These are phyloP conservation scores for Phytophthora palmivora DNA, from an alignment of 352 stramenopile genomes.

Conservation along the genomic window DNA sequence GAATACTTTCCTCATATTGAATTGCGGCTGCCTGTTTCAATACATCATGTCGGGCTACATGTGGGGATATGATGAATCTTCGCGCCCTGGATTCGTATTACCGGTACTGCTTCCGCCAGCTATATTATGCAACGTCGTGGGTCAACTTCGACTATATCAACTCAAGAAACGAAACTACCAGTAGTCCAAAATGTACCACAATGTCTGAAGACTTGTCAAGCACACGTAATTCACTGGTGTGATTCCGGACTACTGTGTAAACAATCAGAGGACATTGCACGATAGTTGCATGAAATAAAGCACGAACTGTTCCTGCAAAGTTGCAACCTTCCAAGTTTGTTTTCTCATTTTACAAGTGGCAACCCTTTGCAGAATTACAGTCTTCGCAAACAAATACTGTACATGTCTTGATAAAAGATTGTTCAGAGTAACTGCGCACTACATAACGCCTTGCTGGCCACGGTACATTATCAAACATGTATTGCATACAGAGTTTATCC, in stretches of 20 bases:
- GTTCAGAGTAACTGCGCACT: too few relatives aligned
- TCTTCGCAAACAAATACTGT: too few relatives aligned
- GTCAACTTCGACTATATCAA: constrained; percentile 4
- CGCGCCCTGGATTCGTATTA: background rate
- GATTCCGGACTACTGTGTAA: background rate
- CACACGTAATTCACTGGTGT: constrained; percentile 3
- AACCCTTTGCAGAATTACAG: too few relatives aligned
- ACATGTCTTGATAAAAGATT: too few relatives aligned
- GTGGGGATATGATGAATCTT: constrained; percentile 10
- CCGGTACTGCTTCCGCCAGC: constrained; percentile 12
- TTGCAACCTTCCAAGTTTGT: too few relatives aligned
- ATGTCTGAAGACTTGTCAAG: background rate
- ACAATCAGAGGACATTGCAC: too few relatives aligned
- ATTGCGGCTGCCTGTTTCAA: constrained; percentile 4
- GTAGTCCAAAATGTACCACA: background rate
- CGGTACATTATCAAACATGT: too few relatives aligned
- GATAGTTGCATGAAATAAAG: background rate
- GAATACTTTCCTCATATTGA: constrained; percentile 1
- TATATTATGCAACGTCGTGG: constrained; percentile 6
- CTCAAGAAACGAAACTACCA: too few relatives aligned
- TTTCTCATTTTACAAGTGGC: too few relatives aligned
- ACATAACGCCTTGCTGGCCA: too few relatives aligned
- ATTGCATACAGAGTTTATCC: too few relatives aligned
- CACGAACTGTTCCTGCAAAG: too few relatives aligned
- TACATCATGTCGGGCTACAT: constrained; percentile 14